A percentile compares a stretch with the other conserved stretches of the same genome.
Conservation (phyloP, 306 rosid species). For the Prunus campanulata region DNA sequence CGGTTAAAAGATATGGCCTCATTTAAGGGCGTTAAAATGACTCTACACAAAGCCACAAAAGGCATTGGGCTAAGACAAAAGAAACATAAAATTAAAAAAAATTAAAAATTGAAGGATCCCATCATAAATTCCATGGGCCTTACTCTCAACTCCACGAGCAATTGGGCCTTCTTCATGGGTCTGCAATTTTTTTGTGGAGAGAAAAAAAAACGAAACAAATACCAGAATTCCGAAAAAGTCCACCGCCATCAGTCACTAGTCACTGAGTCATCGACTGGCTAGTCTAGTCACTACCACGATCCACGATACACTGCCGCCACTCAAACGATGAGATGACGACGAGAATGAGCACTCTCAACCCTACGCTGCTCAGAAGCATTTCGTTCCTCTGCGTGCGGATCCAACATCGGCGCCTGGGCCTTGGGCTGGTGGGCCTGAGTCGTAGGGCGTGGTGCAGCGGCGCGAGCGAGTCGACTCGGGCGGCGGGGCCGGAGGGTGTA, state of each 20-base stretch:
- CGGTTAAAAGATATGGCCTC: too few species aligned
- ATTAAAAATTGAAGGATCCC: not conserved
- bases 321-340: constrained; percentile 6
- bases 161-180: not conserved
- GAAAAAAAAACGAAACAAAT: not conserved
- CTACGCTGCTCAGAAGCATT: constrained; percentile 38
- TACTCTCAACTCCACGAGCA: not conserved
- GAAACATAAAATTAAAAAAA: too few species aligned
- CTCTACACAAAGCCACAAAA: too few species aligned
- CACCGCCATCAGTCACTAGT: not conserved
- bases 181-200: not conserved
- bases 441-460: constrained; percentile 41
- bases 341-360: constrained; percentile 46
- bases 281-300: not conserved
- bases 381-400: constrained; percentile 47
- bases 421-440: constrained; percentile 18
- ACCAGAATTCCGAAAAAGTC: not conserved
- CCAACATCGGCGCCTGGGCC: constrained; percentile 29
- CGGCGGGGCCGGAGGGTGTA: constrained; percentile 34
- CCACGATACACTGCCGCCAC: constrained; percentile 12
- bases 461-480: constrained; percentile 33
- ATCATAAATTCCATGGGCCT: not conserved
- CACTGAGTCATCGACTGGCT: not conserved
- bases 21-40: too few species aligned
- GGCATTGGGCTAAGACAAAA: too few species aligned